Evolutionary conservation across 2,329 filamentous ascomycete genomes (phyloP), one percentile per base, ranked within the genome.

Genomic region (Blumeria hordei): DNA sequence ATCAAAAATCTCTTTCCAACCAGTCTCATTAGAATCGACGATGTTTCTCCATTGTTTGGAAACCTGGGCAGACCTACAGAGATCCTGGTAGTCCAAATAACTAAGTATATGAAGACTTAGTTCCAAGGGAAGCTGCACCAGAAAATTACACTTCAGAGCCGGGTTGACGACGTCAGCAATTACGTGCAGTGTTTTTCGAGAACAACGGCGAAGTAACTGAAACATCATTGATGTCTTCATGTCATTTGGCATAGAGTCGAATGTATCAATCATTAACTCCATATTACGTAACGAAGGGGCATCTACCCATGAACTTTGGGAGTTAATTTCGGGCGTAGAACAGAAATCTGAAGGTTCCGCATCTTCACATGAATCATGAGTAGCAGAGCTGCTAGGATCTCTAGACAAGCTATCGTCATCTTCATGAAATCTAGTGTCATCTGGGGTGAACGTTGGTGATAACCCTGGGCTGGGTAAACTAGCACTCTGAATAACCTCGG

Each of bases 141-240:
- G 71, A 59, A 96, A 95, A 66, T 98, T 92, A 64, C 88, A 94
- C 67, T 94, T 95, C 56, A 98, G 69, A 0, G 90, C 87, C 7
- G 92, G 92, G 63, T 94, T 95, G 60, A 98, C 88, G 12, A 88
- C 81, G 60, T 88, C 81, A 37, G 90, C 88, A 55, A 98, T 82
- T 55, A 94, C 81, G 63, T 92, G 87, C 5, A 98, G 73, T 0
- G 88, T 94, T 44, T 87, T 83, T 60, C 93, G 84, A 6, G 87
- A 79, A 64, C 88, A 96, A 50, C 92, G 77, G 56, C 86, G 82
- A 32, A 98, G 75, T 55, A 98, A 79, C 65, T 98, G 90, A 65
- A 93, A 96, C 80, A 98, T 94, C 69, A 98, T 82, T 65, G 94
- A 94, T 0, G 84, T 85, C 69, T 98, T 92, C 76, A 98, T 80